Evolutionary conservation across 805 yeast genomes (phyloP), one percentile per base, ranked within the genome.

Genomic region (Nakazawaea wyomingensis): DNA sequence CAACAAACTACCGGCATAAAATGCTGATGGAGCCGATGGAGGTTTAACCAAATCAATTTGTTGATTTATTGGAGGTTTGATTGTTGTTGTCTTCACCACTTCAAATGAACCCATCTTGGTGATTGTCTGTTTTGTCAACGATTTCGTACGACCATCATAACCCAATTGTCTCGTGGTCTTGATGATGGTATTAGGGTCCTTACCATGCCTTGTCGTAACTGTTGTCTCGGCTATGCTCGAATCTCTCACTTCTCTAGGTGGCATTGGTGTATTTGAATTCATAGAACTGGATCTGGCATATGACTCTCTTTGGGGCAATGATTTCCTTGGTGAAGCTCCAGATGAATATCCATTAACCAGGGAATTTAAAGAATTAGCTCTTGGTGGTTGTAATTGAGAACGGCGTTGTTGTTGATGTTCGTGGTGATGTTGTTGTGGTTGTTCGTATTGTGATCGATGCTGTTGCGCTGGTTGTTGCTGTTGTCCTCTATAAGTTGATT

Each of bases 81-180:
- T 65, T 1, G 71, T 65, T 1, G 76, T 73, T 5, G 74, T 74
- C 48, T 70, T 72, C 11, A 70, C 68, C 36, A 72, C 64, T 43
- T 75, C 78, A 37, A 57, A 64, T 1, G 76, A 71, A 26, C 76
- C 77, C 48, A 72, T 54, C 37, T 68, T 65, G 48, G 74, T 68
- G 21, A 77, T 64, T 0, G 79, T 75, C 32, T 73, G 73, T 33
- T 71, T 74, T 2, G 81, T 76, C 34, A 78, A 73, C 3, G 81
- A 75, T 44, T 62, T 68, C 0, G 82, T 76, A 32, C 80, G 65
- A 0, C 83, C 83, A 31, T 59, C 62, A 5, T 64, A 58, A 44
- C 74, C 81, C 44, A 64, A 64, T 21, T 74, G 74, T 49, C 68
- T 72, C 9, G 78, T 73, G 1, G 80, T 74, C 46, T 69, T 71